These are phyloP conservation scores for Parsonsia alboflavescens DNA, from an alignment of 257 asterid genomes.

Conservation along the genomic window DNA sequence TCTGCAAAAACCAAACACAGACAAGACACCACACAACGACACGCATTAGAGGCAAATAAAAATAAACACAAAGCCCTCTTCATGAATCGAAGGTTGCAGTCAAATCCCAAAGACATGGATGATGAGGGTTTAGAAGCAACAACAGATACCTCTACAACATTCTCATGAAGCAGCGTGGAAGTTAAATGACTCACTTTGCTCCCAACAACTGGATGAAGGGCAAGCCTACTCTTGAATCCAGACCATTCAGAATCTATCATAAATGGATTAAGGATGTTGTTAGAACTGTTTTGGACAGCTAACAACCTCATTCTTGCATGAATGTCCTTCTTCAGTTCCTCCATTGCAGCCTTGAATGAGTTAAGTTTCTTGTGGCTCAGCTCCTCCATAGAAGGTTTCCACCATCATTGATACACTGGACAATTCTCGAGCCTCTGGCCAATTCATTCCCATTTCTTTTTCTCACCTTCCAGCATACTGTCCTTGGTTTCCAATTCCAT, in stretches of 20 bases:
- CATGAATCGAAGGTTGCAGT: too few species aligned
- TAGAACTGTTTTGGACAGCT: conserved; percentile 3
- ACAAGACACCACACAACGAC: too few species aligned
- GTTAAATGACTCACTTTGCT: too few species aligned
- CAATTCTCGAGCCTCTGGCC: background rate
- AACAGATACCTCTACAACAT: too few species aligned
- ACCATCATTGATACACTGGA: conserved; percentile 23
- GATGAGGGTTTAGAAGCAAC: too few species aligned
- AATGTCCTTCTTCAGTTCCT: conserved; percentile 14
- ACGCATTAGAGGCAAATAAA: too few species aligned
- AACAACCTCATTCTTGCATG: conserved; percentile 10
- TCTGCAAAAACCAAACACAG: too few species aligned
- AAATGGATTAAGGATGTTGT: background rate
- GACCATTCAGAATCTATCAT: background rate
- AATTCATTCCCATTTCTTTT: background rate
- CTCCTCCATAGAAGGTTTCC: conserved; percentile 29
- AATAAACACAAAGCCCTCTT: too few species aligned
- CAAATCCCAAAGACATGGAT: too few species aligned
- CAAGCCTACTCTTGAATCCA: background rate
- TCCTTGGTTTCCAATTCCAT: conserved; percentile 12
- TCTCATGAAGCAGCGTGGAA: too few species aligned
- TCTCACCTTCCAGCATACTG: background rate
- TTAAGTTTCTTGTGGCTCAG: conserved; percentile 25
- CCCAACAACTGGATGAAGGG: too few species aligned
- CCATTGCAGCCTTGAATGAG: conserved; percentile 6